Conservation (phyloP, 306 rosid species). For the Clitoria ternatea region DNA sequence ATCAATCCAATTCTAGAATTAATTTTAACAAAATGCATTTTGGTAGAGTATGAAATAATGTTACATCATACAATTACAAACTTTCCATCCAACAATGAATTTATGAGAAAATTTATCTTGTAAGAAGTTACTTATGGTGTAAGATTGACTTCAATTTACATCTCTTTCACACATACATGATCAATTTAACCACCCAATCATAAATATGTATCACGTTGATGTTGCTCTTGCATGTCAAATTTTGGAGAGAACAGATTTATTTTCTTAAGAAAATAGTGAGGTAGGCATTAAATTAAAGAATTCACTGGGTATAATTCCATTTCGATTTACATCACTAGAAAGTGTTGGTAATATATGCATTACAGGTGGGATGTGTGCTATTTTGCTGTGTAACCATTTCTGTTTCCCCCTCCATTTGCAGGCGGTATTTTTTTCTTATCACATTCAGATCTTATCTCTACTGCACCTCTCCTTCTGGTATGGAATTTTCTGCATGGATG, state of each 20-base stretch:
- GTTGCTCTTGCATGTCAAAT: neutral
- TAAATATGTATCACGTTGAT: neutral
- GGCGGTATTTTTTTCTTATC: conserved; percentile 76
- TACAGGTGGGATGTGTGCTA: neutral
- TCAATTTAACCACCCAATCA: neutral
- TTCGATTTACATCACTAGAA: neutral
- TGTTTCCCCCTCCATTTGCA: conserved; percentile 27
- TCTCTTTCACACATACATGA: neutral
- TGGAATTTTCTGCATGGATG: conserved; percentile 68
- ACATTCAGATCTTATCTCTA: conserved; percentile 77
- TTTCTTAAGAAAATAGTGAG: no score
- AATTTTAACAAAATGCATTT: neutral
- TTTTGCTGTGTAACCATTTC: conserved; percentile 16
- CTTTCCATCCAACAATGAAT: neutral
- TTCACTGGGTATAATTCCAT: neutral
- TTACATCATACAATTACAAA: neutral
- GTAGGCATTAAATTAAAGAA: neutral
- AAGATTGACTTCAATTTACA: neutral
- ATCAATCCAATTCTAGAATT: neutral
- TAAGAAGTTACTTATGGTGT: neutral
- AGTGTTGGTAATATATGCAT: neutral
- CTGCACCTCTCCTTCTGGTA: conserved; percentile 42
- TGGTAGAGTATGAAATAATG: neutral
- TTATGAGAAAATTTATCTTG: neutral
- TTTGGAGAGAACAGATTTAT: neutral